Conservation (phyloP, 441 rosid genomes). For the Aquilaria agallochum region DNA sequence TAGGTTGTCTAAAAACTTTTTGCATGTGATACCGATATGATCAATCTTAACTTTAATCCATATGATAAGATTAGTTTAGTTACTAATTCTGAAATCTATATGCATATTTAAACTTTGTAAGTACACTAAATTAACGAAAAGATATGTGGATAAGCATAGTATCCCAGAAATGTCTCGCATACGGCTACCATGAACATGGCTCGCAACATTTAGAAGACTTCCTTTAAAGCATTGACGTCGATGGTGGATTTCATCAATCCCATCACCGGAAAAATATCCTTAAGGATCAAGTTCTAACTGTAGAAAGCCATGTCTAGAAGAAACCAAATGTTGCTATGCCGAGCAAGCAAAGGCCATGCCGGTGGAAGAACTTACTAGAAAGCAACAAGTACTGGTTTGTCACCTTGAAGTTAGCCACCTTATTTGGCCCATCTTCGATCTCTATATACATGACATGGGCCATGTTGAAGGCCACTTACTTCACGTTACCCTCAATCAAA, state of each 20-base stretch:
- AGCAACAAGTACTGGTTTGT: slow-evolving; percentile 42
- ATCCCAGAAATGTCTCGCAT: slow-evolving; percentile 64
- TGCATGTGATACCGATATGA: too few relatives aligned
- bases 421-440: slow-evolving; percentile 43
- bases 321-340: slow-evolving; percentile 75
- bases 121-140: too few relatives aligned
- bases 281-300: slow-evolving; percentile 13
- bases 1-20: too few relatives aligned
- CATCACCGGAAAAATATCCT: background rate
- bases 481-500: slow-evolving; percentile 58
- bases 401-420: slow-evolving; percentile 22
- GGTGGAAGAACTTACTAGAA: slow-evolving; percentile 40
- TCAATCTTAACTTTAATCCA: too few relatives aligned
- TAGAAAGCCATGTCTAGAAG: slow-evolving; percentile 49
- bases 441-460: slow-evolving; percentile 63
- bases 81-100: too few relatives aligned
- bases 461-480: slow-evolving; percentile 69
- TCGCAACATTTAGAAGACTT: background rate
- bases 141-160: slow-evolving; percentile 13
- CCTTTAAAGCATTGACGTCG: background rate
- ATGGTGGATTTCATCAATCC: background rate
- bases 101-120: too few relatives aligned
- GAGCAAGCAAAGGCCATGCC: slow-evolving; percentile 68
- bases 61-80: too few relatives aligned
- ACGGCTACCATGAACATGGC: slow-evolving; percentile 26